Evolutionary conservation across 495 filamentous ascomycete genomes (phyloP).

Genomic region (Trichoderma parareesei): DNA sequence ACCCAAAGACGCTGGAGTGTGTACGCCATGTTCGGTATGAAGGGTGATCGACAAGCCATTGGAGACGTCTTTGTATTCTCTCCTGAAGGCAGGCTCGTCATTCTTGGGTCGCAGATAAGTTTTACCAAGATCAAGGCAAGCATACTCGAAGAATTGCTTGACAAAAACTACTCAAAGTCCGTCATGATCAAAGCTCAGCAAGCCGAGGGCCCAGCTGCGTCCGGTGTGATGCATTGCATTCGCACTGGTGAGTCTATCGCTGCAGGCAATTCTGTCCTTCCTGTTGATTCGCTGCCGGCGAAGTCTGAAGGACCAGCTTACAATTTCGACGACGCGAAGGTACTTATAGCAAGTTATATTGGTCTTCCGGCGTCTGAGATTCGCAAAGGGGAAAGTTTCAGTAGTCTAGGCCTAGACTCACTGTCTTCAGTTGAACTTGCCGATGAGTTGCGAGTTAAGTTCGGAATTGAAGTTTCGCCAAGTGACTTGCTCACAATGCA

Average conservation of each 20-base stretch:
- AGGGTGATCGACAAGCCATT: conserved; percentile 16
- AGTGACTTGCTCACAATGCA: not conserved
- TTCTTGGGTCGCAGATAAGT: conserved; percentile 17
- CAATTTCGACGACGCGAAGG: conserved; percentile 12
- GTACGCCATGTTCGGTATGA: conserved; percentile 19
- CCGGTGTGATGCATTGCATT: not conserved
- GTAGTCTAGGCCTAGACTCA: conserved; percentile 18
- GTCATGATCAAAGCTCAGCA: not conserved
- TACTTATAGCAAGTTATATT: conserved; percentile 15
- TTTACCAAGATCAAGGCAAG: conserved; percentile 13
- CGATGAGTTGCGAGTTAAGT: conserved; percentile 12
- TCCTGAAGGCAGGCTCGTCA: conserved; percentile 16
- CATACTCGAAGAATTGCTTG: not conserved
- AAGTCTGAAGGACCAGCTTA: not conserved
- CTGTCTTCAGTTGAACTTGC: conserved; percentile 19
- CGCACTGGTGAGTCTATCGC: not conserved
- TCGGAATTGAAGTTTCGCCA: not conserved
- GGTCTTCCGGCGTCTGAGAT: conserved; percentile 14
- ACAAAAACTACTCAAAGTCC: not conserved
- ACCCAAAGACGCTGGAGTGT: conserved; percentile 19
- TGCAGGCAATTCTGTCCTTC: not conserved
- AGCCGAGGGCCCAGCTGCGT: not conserved
- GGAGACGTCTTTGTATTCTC: conserved; percentile 27
- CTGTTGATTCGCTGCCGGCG: not conserved
- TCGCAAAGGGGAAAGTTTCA: conserved; percentile 11